Evolutionary conservation across 2,329 filamentous ascomycete species (phyloP).

Genomic region (Zymoseptoria brevis): DNA sequence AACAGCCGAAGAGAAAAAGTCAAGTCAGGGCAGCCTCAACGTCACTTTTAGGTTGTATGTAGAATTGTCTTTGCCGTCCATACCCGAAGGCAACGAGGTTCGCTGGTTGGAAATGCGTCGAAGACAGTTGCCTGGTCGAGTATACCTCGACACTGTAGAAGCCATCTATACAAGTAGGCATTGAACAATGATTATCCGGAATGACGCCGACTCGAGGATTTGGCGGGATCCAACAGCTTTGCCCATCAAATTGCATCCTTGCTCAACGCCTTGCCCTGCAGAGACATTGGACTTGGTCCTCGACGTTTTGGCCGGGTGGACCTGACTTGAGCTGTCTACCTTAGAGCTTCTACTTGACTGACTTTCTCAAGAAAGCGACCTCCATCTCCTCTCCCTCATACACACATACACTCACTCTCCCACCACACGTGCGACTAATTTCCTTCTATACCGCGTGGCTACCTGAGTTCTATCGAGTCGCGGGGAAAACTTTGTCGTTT

Average conservation of each 20-base stretch:
- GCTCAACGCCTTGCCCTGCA: not conserved
- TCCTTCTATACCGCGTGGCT: not conserved
- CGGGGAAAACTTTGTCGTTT: not conserved
- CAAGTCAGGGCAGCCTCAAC: not conserved
- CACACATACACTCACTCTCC: not conserved
- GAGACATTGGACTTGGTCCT: not conserved
- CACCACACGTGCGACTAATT: not conserved
- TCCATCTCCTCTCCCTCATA: not conserved
- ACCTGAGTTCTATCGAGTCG: not conserved
- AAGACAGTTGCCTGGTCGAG: not conserved
- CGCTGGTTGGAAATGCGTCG: not conserved
- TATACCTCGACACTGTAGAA: not conserved
- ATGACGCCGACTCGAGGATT: not conserved
- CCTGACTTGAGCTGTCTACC: not conserved
- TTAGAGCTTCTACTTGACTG: not conserved
- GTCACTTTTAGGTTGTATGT: not conserved
- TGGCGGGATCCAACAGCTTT: not conserved
- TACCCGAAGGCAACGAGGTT: not conserved
- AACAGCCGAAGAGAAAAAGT: not conserved
- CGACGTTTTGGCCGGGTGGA: not conserved
- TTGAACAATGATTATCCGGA: not conserved
- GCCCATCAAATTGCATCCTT: not conserved
- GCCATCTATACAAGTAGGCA: not conserved
- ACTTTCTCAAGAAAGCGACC: not conserved
- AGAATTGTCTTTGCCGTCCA: not conserved